Conservation (phyloP, 2,329 filamentous ascomycete genomes). For the Ilyonectria mors-panacis region DNA sequence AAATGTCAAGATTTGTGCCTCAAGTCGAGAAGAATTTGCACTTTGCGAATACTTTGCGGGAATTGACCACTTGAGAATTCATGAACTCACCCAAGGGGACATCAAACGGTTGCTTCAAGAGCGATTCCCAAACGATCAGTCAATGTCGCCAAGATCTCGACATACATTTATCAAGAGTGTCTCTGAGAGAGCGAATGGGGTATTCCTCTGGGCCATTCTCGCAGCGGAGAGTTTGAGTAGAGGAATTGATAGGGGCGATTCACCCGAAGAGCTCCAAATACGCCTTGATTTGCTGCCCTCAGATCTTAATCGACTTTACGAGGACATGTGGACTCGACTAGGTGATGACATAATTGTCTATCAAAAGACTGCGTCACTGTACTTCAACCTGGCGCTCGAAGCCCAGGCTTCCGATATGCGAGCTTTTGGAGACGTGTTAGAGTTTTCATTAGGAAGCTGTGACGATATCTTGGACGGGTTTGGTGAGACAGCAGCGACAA, state of each 20-base stretch:
- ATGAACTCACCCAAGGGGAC: conserved; percentile 14
- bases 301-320: conserved; percentile 6
- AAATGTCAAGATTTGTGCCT: conserved; percentile 23
- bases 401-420: no score
- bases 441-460: no score
- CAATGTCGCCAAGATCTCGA: not conserved
- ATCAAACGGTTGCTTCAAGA: not conserved
- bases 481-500: no score
- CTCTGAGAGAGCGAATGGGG: conserved; percentile 3
- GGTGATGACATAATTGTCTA: conserved; percentile 13
- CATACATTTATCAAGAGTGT: not conserved
- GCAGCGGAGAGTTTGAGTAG: conserved; percentile 3
- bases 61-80: conserved; percentile 5
- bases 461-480: no score
- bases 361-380: conserved; percentile 2
- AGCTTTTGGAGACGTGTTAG: no score
- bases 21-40: conserved; percentile 13
- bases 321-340: conserved; percentile 24
- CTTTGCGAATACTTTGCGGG: not conserved
- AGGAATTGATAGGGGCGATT: conserved; percentile 8
- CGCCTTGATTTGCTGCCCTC: conserved; percentile 1
- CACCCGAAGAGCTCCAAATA: not conserved
- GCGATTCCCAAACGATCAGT: not conserved
- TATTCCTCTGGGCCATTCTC: conserved; percentile 21
- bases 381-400: conserved; percentile 1